A percentile compares a stretch with the other conserved stretches of the same genome.
These are phyloP conservation scores for Rhizopus delemar DNA, from an alignment of 371 early-diverging fungal species.

Conservation along the genomic window DNA sequence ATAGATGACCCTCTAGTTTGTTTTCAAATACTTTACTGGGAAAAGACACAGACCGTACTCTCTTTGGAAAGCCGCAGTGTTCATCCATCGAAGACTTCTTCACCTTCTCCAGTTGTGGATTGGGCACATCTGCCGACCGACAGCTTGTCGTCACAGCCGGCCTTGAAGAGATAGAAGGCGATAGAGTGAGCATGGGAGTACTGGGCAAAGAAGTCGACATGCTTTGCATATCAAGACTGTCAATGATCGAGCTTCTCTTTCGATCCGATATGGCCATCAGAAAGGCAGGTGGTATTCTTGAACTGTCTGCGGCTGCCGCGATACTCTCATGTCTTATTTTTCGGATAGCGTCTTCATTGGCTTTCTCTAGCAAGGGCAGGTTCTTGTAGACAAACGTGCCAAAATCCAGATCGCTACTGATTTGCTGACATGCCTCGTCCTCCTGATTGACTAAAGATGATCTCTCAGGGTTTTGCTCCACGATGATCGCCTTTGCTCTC, in stretches of 20 bases:
- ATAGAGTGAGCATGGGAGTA: constrained; percentile 14
- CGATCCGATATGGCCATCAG: constrained; percentile 79
- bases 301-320: constrained; percentile 4
- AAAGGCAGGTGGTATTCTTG: constrained; percentile 1
- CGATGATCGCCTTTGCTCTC: constrained; percentile 43
- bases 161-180: constrained; percentile 14
- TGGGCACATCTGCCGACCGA: constrained; percentile 8
- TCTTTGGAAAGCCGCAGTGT: neutral
- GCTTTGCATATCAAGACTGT: neutral
- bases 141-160: constrained; percentile 6
- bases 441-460: constrained; percentile 5
- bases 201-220: constrained; percentile 17
- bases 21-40: neutral
- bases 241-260: neutral
- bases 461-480: constrained; percentile 44
- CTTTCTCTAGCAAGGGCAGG: constrained; percentile 82
- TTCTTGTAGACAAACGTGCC: constrained; percentile 94
- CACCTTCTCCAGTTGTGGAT: constrained; percentile 2
- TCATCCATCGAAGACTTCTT: neutral
- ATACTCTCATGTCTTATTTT: constrained; percentile 61
- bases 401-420: constrained; percentile 67
- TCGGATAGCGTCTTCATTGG: constrained; percentile 79
- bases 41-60: neutral
- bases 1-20: neutral
- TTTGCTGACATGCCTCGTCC: neutral